phyloP scores from a whole-genome alignment of 1,284 basidiomycete species.

The Cystobasidium sp. region DNA sequence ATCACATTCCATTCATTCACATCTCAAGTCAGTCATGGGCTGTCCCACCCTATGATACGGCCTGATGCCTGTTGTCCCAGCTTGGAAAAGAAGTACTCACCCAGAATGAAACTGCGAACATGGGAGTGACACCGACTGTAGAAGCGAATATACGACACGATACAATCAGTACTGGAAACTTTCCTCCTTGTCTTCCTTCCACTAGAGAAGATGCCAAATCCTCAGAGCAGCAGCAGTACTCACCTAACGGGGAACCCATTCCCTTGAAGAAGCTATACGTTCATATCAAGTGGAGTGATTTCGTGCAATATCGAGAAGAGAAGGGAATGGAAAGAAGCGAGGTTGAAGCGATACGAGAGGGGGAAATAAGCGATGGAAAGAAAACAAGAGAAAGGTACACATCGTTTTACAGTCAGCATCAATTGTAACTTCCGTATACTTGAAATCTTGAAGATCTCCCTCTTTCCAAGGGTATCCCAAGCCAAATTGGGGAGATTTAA shows the following conservation, averaged over 20 bases:
- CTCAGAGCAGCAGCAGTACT: background rate
- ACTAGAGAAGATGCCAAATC: no score
- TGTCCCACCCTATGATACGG: no score
- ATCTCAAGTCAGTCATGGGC: background rate
- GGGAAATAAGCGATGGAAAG: no score
- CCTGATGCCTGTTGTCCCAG: no score
- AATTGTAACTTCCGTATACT: no score
- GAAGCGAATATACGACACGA: background rate
- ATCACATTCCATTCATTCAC: background rate
- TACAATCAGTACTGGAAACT: background rate
- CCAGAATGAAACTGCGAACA: conserved; percentile 99
- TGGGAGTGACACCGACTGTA: conserved; percentile 88
- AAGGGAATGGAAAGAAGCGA: background rate
- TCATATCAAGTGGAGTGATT: no score
- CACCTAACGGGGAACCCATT: conserved; percentile 83
- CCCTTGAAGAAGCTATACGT: conserved; percentile 85
- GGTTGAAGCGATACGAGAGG: no score
- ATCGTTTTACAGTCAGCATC: no score
- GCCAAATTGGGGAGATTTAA: background rate
- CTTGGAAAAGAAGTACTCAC: conserved; percentile 60
- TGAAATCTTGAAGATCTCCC: no score
- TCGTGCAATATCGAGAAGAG: background rate
- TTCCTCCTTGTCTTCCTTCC: background rate
- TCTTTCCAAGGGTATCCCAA: background rate
- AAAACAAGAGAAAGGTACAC: no score